Evolutionary conservation across 2,329 filamentous ascomycete genomes (phyloP).

Genomic region (Knufia fluminis): DNA sequence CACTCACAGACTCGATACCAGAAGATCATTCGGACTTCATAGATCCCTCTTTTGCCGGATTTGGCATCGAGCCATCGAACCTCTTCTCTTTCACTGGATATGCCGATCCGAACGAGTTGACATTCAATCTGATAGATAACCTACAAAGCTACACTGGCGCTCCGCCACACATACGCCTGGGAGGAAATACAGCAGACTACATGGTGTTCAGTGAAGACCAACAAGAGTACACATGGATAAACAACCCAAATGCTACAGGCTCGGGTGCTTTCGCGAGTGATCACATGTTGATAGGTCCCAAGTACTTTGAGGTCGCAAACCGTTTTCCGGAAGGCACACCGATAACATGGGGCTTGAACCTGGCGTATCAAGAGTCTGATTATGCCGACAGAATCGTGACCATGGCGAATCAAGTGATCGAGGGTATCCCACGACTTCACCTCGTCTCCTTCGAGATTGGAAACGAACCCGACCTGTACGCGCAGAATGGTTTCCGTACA

Average conservation of each 20-base stretch:
- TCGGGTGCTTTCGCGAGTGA: constrained; percentile 35
- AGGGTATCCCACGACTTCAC: constrained; percentile 19
- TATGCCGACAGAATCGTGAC: constrained; percentile 36
- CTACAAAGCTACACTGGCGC: constrained; percentile 41
- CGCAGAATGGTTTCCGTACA: constrained; percentile 37
- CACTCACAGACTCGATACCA: constrained; percentile 11
- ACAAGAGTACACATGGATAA: constrained; percentile 29
- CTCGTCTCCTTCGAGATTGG: constrained; percentile 27
- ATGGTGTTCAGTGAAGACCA: constrained; percentile 37
- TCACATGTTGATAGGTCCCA: constrained; percentile 39
- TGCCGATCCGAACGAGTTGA: constrained; percentile 34
- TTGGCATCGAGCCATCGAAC: constrained; percentile 46
- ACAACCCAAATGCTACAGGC: constrained; percentile 30
- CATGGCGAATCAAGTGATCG: constrained; percentile 28
- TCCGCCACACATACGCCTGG: constrained; percentile 41
- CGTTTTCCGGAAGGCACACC: constrained; percentile 43
- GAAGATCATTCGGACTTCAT: constrained; percentile 24
- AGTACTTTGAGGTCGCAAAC: constrained; percentile 40
- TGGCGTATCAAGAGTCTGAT: constrained; percentile 39
- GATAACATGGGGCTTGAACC: constrained; percentile 42
- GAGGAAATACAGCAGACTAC: constrained; percentile 45
- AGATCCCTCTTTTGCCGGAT: constrained; percentile 39
- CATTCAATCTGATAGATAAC: constrained; percentile 41
- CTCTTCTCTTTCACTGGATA: constrained; percentile 43
- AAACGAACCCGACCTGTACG: constrained; percentile 26